Percentiles rank a stretch among this genome's conserved stretches.
phyloP scores from a whole-genome alignment of 306 rosid genomes.

The Corylus avellana region DNA sequence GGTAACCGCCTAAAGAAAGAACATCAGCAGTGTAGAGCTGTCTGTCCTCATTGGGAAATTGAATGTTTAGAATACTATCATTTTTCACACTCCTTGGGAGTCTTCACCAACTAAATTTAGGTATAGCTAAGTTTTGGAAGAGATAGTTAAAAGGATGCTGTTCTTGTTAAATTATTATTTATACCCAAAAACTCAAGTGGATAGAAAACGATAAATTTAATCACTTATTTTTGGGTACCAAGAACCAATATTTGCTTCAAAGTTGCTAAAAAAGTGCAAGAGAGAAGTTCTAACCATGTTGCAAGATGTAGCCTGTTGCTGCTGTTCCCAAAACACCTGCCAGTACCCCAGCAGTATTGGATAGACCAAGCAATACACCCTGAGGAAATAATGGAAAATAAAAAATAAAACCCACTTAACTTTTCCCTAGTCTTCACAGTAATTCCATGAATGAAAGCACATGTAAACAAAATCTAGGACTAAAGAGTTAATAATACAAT shows the following conservation, averaged over 20 bases:
- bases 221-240: no score
- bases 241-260: constrained; percentile 7
- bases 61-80: not conserved
- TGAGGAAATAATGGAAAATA: constrained; percentile 20
- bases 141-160: no score
- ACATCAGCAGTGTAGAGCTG: not conserved
- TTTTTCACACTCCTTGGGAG: not conserved
- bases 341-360: constrained; percentile 95
- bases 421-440: not conserved
- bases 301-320: constrained; percentile 93
- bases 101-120: not conserved
- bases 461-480: not conserved
- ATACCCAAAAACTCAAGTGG: no score
- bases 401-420: constrained; percentile 12
- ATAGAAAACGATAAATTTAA: no score
- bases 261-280: constrained; percentile 9
- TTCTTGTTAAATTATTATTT: no score
- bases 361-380: constrained; percentile 95
- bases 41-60: not conserved
- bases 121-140: not conserved
- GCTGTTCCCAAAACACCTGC: constrained; percentile 99
- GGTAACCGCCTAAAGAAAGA: not conserved
- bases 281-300: constrained; percentile 62
- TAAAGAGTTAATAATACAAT: not conserved
- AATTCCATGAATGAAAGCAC: constrained; percentile 1